Evolutionary conservation across 805 yeast species (phyloP).

Genomic region (Myxozyma melibiosi): DNA sequence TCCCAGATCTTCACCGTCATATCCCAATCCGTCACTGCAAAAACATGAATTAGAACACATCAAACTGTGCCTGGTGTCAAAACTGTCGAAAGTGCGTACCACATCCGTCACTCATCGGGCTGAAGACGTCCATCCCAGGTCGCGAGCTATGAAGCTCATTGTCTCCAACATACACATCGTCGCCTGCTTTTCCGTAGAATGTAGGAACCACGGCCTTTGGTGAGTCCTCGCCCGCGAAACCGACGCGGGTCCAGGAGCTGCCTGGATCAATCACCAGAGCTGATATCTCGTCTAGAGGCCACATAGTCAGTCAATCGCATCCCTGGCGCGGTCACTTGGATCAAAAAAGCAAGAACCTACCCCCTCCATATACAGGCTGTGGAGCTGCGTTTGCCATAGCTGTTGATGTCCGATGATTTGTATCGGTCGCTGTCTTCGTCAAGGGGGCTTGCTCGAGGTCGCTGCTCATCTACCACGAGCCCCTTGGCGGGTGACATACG

Average conservation of each 20-base stretch:
- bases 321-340: background rate
- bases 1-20: conserved; percentile 68
- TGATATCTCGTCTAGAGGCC: conserved; percentile 68
- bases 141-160: conserved; percentile 47
- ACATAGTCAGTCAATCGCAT: conserved; percentile 5
- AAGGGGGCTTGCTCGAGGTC: background rate
- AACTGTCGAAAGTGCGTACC: conserved; percentile 14
- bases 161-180: conserved; percentile 43
- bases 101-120: conserved; percentile 44
- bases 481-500: background rate
- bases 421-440: background rate
- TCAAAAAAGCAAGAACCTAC: conserved; percentile 18
- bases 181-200: conserved; percentile 50
- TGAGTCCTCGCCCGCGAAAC: conserved; percentile 89
- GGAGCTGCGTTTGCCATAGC: conserved; percentile 33
- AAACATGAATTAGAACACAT: background rate
- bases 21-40: conserved; percentile 57
- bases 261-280: conserved; percentile 94
- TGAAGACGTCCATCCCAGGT: conserved; percentile 41
- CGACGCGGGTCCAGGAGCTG: conserved; percentile 76
- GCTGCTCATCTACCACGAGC: background rate
- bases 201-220: conserved; percentile 81
- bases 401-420: background rate
- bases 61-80: background rate
- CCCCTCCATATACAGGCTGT: conserved; percentile 37